Evolutionary conservation across 345 rosid species (phyloP), one percentile per base, ranked within the genome.

Genomic region (Limnanthes douglasii): DNA sequence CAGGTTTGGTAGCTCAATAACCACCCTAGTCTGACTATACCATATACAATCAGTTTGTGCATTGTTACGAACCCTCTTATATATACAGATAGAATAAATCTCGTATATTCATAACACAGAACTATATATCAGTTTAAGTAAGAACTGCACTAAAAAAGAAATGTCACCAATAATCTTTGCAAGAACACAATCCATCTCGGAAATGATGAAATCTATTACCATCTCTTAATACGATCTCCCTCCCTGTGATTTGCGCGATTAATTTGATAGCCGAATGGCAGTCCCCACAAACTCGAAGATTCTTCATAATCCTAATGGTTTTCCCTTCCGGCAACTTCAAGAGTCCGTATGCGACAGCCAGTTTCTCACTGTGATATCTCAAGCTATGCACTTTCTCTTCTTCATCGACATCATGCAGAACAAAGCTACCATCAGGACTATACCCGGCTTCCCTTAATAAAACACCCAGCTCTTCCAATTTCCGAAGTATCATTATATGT

Each of bases 281-380:
- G 51, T 85, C 90, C 36, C 96, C 80, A 37, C 85, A 79, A 39
- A 75, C 78, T 34, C 88, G 66, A 46, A 80, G 90, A 48, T 85
- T 80, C 47, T 80, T 80, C 67, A 76, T 85, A 31, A 76, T 79
- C 10, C 83, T 73, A 23, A 76, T 69, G 0, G 90, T 73, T 50
- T 61, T 59, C 56, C 75, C 83, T 60, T 65, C 57, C 0, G 80
- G 86, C 20, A 76, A 50, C 66, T 72, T 85, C 44, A 74, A 23
- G 30, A 85, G 78, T 13, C 96, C 94, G 53, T 66, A 85, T 22
- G 94, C 90, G 26, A 85, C 75, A 1, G 94, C 94, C 15, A 80
- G 46, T 53, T 68, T 73, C 62, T 76, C 90, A 6, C 86, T 80
- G 48, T 80, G 86, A 60, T 65, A 57, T 33, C 64, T 61, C 49